Evolutionary conservation across 2,329 filamentous ascomycete genomes (phyloP), one percentile per base, ranked within the genome.

Genomic region (Hypoxylon sp.): DNA sequence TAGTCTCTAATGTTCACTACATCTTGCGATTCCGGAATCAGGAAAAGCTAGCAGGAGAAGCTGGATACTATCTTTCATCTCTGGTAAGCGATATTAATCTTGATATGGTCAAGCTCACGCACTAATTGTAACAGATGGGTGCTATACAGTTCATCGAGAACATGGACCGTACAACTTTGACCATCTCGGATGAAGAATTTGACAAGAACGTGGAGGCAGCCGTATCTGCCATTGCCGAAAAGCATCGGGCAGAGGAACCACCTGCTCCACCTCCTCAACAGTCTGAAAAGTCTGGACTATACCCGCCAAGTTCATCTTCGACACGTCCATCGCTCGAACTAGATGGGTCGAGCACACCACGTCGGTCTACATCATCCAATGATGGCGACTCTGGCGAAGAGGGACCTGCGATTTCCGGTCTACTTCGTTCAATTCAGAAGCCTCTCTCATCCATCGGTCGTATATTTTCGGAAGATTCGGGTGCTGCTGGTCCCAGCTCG

Each of bases 1-100:
- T 99, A 35, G 94, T 98, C 26, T 98, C 94, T 65, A 99, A 99
- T 79, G 93, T 99, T 2, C 96, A 99, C 80, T 99, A 99, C 80
- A 98, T 99, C 70, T 85, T 98, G 56, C 91, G 97, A 50, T 99
- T 99, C 83, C 90, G 96, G 56, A 98, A 98, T 76, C 96, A 98
- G 80, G 96, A 99, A 58, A 98, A 98, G 79, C 89, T 99, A 0
- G 93, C 92, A 24, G 96, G 96, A n/a, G 96, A 99, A 83, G 95
- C 96, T 13, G 96, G 96, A 11, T 99, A 99, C 81, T 99, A 99
- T 80, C 88, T 99, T 61, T 98, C 95, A 33, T 98, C 96, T 6
- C 83, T 99, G 73, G 92, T 94, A 82, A 76, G 86, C 77, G 51
- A 6, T 31, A 26, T 9, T 42, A 22, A n/a, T 42, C 2, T 6